Base-by-base conservation (phyloP, 805 yeast species). In the Isabelozyma gotoi region DNA sequence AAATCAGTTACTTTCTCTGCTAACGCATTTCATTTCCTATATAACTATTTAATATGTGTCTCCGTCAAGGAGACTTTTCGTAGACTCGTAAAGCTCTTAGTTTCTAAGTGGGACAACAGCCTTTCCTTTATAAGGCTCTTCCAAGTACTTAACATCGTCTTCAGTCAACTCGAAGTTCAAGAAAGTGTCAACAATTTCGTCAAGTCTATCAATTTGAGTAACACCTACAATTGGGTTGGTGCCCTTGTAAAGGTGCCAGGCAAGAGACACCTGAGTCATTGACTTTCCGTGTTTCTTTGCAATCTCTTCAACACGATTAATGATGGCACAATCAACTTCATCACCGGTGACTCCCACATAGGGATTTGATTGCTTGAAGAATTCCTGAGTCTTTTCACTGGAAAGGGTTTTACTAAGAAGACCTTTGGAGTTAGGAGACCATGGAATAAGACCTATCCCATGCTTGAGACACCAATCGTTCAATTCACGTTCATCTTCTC, bases 401-500 rank as follows among this genome's bases (percentile, higher is more conserved):
- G 29, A 41, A 15, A 46, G 38, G 1, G 86, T 82, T 47, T 83
- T 68, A 0, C 84, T 70, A 36, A 82, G 63, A 1, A 75, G 24
- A 7, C 87, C 87, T 46, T 77, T 62, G 5, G 81, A 82, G 44
- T 70, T 60, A 31, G 86, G 85, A 8, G 81, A 74, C 80, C 81
- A 82, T 7, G 87, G 86, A 41, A 80, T 70, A 15, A 81, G 43
- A 1, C 82, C 84, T 31, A 83, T 76, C 36, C 63, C 67, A 16
- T 74, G 62, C 5, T 53, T 48, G 18, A 57, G 41, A 48, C 84
- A 78, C 56, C 65, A 82, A 19, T 77, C 78, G 46, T 71, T 76
- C 73, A 81, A 65, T 54, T 83, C 88, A 14, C 80, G 62, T 56
- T 83, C 88, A 43, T 82, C 87, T 53, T 82, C 86, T n/a, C 88